Percentiles rank a stretch among this genome's conserved stretches.
Evolutionary conservation across 768 basidiomycete species (phyloP).

Genomic region (Tylopilus vinaceipallidus): DNA sequence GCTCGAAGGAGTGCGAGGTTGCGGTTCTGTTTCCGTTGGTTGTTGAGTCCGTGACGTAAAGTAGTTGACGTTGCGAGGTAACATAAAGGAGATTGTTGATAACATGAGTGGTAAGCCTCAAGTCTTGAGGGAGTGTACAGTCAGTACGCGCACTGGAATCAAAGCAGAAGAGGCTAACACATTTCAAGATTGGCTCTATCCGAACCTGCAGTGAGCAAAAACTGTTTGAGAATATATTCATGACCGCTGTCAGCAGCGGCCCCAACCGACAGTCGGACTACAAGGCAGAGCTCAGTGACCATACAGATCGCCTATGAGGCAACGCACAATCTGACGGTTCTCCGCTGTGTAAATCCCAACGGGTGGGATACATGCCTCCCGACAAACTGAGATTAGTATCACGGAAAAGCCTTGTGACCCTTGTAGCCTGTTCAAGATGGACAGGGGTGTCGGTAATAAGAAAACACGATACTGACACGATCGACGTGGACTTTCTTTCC

Average conservation of each 20-base stretch:
- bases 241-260: slow-evolving; percentile 71
- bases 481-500: slow-evolving; percentile 63
- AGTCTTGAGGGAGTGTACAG: slow-evolving; percentile 40
- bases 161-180: slow-evolving; percentile 45
- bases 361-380: slow-evolving; percentile 63
- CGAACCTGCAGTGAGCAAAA: slow-evolving; percentile 60
- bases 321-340: slow-evolving; percentile 47
- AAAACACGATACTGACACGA: slow-evolving; percentile 38
- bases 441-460: neutral
- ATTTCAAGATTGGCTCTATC: slow-evolving; percentile 61
- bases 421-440: slow-evolving; percentile 39
- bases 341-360: slow-evolving; percentile 52
- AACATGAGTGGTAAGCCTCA: slow-evolving; percentile 59
- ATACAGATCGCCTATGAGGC: neutral
- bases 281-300: neutral
- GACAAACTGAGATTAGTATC: slow-evolving; percentile 43
- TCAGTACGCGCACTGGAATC: slow-evolving; percentile 3
- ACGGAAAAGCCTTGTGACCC: slow-evolving; percentile 47
- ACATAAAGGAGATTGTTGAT: slow-evolving; percentile 66
- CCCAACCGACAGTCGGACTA: slow-evolving; percentile 55
- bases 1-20: slow-evolving; percentile 59
- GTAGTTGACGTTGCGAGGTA: slow-evolving; percentile 58
- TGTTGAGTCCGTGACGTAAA: slow-evolving; percentile 63
- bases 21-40: slow-evolving; percentile 27
- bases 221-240: slow-evolving; percentile 76